Base-by-base conservation (phyloP, 202 grass and related monocot species). In the Schoenoplectus triqueter region DNA sequence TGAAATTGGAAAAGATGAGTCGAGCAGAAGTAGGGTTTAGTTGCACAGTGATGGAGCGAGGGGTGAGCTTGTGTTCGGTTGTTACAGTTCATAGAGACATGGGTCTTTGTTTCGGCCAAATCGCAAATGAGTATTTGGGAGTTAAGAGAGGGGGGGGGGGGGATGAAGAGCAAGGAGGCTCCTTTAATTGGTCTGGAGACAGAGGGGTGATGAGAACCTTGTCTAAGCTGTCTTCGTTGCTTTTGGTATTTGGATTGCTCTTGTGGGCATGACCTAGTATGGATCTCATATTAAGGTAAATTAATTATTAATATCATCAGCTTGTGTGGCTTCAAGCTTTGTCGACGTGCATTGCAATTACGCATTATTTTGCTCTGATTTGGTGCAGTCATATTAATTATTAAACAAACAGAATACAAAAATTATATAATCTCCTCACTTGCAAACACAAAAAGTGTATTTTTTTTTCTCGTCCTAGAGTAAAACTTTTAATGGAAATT, bases 81-180 rank as follows among this genome's bases (percentile, higher is more conserved):
- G 80, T 67, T 87, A 59, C 86, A 78, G 70, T 84, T 87, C 86
- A 83, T 44, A 84, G 69, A 75, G 86, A 87, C 86, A 87, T 64
- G 86, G 86, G 60, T 78, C 49, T 84, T 73, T 10, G 22, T 47
- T 61, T 71, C 10, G 75, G 85, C 64, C 85, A 80, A 51, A 41
- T 7, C 10, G 55, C 20, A 80, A 80, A 57, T 86, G 85, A 49
- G 64, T 73, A 10, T 49, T 19, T 42, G 31, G 56, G 56, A 63
- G 3, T 39, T 21, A 8, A 44, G 47, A 57, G 75, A 69, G 51
- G 1, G 1, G 31, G 31, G 31, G 66, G 31, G 31, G 48, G 77
- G 48, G 68, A 44, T n/a, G 86, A 81, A 54, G 85, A 77, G 64
- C 63, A 80, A 84, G 82, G 90, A 90, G 72, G 84, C 41, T 48